Percentiles rank a stretch among this genome's conserved stretches.
Conservation (phyloP, 2,329 filamentous ascomycete species). For the Arthroderma sp. region DNA sequence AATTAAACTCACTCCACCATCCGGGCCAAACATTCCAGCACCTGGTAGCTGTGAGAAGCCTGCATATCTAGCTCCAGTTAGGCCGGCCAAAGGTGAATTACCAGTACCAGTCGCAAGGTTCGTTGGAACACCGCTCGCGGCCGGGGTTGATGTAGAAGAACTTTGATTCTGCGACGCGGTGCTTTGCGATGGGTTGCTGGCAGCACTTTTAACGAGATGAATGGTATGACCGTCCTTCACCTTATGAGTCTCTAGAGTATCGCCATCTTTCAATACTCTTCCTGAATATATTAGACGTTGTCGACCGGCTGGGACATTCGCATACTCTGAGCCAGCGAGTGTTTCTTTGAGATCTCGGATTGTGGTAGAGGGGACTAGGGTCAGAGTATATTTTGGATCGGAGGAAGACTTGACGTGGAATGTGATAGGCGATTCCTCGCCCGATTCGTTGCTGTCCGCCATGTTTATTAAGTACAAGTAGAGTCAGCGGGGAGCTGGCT, state of each 20-base stretch:
- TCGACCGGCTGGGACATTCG: constrained; percentile 73
- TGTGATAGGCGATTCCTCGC: constrained; percentile 64
- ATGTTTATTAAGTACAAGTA: constrained; percentile 14
- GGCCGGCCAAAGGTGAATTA: constrained; percentile 76
- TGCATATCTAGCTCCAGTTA: constrained; percentile 88
- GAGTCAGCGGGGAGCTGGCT: too few relatives aligned
- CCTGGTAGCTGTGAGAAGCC: constrained; percentile 73
- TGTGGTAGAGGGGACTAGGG: constrained; percentile 60
- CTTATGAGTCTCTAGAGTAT: constrained; percentile 74
- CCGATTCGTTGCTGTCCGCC: constrained; percentile 29
- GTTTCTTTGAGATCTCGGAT: constrained; percentile 82
- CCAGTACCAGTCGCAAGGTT: constrained; percentile 42
- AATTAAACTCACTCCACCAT: constrained; percentile 64
- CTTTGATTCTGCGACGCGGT: constrained; percentile 14
- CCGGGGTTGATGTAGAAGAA: constrained; percentile 4
- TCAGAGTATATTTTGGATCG: constrained; percentile 72
- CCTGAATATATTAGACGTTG: constrained; percentile 97
- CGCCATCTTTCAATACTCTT: constrained; percentile 87
- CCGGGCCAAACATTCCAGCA: constrained; percentile 79
- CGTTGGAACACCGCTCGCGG: constrained; percentile 28
- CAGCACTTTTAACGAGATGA: constrained; percentile 91
- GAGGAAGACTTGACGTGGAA: constrained; percentile 98
- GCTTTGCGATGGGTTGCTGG: constrained; percentile 50
- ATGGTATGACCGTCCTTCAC: constrained; percentile 93
- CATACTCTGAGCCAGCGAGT: constrained; percentile 66